Evolutionary conservation across 495 filamentous ascomycete species (phyloP).

Genomic region (Annulohypoxylon bovei): DNA sequence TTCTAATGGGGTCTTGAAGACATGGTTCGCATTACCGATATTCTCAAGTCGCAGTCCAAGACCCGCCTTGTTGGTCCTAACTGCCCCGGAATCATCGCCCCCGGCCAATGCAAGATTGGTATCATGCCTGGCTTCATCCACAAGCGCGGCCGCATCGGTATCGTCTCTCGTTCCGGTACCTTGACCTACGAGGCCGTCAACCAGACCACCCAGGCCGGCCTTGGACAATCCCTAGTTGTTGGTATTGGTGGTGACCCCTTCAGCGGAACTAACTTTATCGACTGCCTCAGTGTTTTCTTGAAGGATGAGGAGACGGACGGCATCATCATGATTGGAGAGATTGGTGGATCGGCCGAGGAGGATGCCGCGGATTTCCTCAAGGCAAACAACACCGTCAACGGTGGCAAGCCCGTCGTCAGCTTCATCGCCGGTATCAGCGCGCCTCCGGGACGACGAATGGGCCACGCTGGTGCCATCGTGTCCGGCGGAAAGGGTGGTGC

Average conservation of each 20-base stretch:
- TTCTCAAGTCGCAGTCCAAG: conserved; percentile 97
- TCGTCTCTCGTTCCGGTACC: conserved; percentile 97
- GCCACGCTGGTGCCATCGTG: conserved; percentile 97
- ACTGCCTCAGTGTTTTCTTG: conserved; percentile 97
- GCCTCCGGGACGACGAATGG: conserved; percentile 95
- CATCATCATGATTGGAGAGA: conserved; percentile 99
- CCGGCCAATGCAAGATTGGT: conserved; percentile 99
- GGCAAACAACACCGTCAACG: conserved; percentile 84
- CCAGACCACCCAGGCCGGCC: conserved; percentile 95
- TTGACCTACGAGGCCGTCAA: conserved; percentile 99
- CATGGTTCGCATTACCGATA: conserved; percentile 99
- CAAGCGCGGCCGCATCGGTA: conserved; percentile 97
- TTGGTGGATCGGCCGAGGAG: conserved; percentile 96
- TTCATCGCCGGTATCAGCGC: conserved; percentile 99
- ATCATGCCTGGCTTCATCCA: conserved; percentile 99
- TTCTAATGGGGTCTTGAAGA: conserved; percentile 59
- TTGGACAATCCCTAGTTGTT: conserved; percentile 97
- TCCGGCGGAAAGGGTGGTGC: conserved; percentile 97
- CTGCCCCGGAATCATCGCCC: conserved; percentile 98
- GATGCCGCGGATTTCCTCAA: conserved; percentile 97
- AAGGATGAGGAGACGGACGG: conserved; percentile 96
- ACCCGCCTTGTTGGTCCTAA: conserved; percentile 96
- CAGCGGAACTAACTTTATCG: conserved; percentile 99
- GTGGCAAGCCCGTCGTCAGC: conserved; percentile 88
- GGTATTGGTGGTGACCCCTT: conserved; percentile 99